A percentile compares a stretch with the other conserved stretches of the same genome.
These are phyloP conservation scores for Gamsiella multidivaricata DNA, from an alignment of 192 early-diverging fungal species.

Conservation along the genomic window DNA sequence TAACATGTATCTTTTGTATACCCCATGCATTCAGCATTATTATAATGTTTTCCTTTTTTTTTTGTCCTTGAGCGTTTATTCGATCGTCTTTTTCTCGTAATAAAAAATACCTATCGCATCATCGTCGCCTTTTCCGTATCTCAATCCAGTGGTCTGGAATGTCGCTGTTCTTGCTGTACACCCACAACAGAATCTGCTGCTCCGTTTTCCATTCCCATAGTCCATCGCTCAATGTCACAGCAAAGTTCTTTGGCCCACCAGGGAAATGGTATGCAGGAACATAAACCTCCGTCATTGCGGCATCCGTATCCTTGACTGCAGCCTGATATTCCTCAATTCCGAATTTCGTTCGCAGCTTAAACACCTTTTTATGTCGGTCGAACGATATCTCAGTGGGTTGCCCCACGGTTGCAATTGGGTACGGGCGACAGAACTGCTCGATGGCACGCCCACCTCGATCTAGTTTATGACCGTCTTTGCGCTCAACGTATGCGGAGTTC, in stretches of 20 bases:
- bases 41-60: not conserved
- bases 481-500: not conserved
- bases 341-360: conserved; percentile 15
- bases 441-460: conserved; percentile 39
- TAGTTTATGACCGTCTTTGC: not conserved
- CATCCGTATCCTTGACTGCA: too few species aligned
- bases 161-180: not conserved
- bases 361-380: conserved; percentile 18
- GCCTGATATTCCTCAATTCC: too few species aligned
- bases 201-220: conserved; percentile 24
- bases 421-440: conserved; percentile 49
- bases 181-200: conserved; percentile 21
- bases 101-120: not conserved
- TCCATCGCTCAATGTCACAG: conserved; percentile 21
- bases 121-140: not conserved
- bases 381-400: conserved; percentile 20
- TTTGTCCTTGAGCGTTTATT: too few species aligned
- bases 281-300: conserved; percentile 16
- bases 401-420: conserved; percentile 36
- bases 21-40: not conserved
- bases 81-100: not conserved
- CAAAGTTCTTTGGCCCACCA: conserved; percentile 2
- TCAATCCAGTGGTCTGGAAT: conserved; percentile 1
- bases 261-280: conserved; percentile 20
- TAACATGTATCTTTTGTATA: not conserved